A percentile compares a stretch with the other conserved stretches of the same genome.
These are phyloP conservation scores for Gymnopilus dilepis DNA, from an alignment of 768 basidiomycete genomes.

Conservation along the genomic window DNA sequence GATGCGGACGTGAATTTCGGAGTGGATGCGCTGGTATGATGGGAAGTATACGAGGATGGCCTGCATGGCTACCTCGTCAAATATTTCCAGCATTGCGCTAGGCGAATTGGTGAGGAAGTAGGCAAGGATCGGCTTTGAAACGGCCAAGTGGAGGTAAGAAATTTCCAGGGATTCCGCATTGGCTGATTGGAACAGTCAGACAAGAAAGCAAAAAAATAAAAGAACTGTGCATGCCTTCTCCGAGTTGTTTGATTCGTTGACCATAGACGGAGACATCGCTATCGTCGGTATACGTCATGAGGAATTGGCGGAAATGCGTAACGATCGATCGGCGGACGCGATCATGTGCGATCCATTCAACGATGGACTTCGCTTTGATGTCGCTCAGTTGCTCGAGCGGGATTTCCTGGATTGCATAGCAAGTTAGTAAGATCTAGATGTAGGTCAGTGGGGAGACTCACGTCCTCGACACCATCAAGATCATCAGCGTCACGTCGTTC, in stretches of 20 bases:
- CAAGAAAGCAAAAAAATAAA: background rate
- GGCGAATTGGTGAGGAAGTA: constrained; percentile 98
- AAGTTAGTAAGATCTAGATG: background rate
- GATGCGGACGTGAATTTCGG: constrained; percentile 97
- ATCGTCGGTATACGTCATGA: constrained; percentile 96
- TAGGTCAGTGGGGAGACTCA: constrained; percentile 40
- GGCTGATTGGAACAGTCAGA: constrained; percentile 49
- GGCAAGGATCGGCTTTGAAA: constrained; percentile 93
- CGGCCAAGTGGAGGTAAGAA: constrained; percentile 92
- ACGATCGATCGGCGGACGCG: constrained; percentile 89
- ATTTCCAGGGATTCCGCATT: constrained; percentile 98
- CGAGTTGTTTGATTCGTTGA: constrained; percentile 88
- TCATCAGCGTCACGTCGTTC: constrained; percentile 92
- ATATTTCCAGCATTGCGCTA: constrained; percentile 88
- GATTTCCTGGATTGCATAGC: constrained; percentile 67
- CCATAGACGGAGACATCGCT: constrained; percentile 93
- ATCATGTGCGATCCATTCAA: constrained; percentile 96
- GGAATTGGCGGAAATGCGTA: constrained; percentile 91
- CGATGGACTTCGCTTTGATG: constrained; percentile 96
- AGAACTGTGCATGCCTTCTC: constrained; percentile 76
- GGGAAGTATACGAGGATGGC: constrained; percentile 97
- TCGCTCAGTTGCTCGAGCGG: constrained; percentile 96
- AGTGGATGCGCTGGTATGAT: constrained; percentile 94
- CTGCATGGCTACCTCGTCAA: constrained; percentile 93
- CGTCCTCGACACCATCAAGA: constrained; percentile 87